A percentile compares a stretch with the other conserved stretches of the same genome.
Evolutionary conservation across 495 filamentous ascomycete genomes (phyloP).

Genomic region (Parathielavia appendiculata): DNA sequence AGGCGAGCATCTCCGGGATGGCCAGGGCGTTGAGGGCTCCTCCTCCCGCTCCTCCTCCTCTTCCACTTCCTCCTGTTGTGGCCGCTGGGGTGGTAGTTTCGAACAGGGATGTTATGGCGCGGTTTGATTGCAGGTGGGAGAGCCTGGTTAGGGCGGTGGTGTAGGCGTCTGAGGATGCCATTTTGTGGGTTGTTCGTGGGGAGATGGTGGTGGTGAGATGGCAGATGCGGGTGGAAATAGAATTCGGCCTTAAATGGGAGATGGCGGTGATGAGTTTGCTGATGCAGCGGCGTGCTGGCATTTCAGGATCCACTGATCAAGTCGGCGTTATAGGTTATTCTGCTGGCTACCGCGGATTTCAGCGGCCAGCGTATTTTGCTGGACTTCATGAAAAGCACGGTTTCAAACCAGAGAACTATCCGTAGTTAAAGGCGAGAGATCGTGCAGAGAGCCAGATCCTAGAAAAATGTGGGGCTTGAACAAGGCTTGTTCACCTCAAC

Average conservation of each 20-base stretch:
- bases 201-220: constrained; percentile 1
- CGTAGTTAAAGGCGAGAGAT: too few species aligned
- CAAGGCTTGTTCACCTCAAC: too few species aligned
- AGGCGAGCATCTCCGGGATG: constrained; percentile 82
- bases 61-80: background rate
- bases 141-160: constrained; percentile 45
- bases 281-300: background rate
- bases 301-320: background rate
- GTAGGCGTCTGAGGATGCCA: constrained; percentile 27
- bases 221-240: background rate
- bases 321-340: background rate
- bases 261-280: background rate
- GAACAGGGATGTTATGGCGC: constrained; percentile 49
- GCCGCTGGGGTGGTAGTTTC: constrained; percentile 29
- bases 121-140: constrained; percentile 73
- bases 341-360: too few species aligned
- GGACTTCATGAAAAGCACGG: too few species aligned
- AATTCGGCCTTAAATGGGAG: background rate
- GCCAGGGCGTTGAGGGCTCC: constrained; percentile 63
- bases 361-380: too few species aligned
- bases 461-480: too few species aligned
- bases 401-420: too few species aligned
- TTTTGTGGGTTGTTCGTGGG: constrained; percentile 5
- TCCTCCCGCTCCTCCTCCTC: background rate
- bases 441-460: too few species aligned